These are phyloP conservation scores for Colletotrichum sp. DNA, from an alignment of 2,329 filamentous ascomycete species.

Conservation along the genomic window DNA sequence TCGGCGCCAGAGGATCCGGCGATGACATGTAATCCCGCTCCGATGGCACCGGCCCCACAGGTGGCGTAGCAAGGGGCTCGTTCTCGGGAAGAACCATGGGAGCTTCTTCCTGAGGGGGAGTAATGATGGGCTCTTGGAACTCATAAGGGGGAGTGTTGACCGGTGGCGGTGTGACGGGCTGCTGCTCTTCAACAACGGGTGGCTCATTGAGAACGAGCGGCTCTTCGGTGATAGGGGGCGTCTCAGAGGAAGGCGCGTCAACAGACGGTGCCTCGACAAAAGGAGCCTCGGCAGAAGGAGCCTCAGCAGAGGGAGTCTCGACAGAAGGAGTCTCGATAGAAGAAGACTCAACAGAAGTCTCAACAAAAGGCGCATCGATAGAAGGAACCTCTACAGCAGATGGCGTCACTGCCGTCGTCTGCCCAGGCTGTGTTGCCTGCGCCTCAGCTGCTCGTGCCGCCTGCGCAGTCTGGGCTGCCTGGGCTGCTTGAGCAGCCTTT, in stretches of 20 bases:
- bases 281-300: neutral
- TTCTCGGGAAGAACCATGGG: neutral
- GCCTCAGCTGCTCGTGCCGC: neutral
- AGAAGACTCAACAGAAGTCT: neutral
- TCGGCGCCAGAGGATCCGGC: neutral
- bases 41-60: neutral
- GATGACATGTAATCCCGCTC: neutral
- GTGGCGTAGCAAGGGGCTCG: neutral
- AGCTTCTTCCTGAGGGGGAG: slow-evolving; percentile 4
- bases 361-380: neutral
- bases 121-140: neutral
- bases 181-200: neutral
- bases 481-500: slow-evolving; percentile 25
- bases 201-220: slow-evolving; percentile 4
- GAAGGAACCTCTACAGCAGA: neutral
- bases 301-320: neutral
- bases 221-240: slow-evolving; percentile 16
- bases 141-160: slow-evolving; percentile 4
- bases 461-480: neutral
- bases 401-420: slow-evolving; percentile 25
- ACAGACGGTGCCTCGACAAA: neutral
- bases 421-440: neutral
- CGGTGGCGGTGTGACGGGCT: neutral
- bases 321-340: neutral
- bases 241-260: slow-evolving; percentile 11